These are phyloP conservation scores for Moricandia arvensis DNA, from an alignment of 345 rosid genomes.

Conservation along the genomic window DNA sequence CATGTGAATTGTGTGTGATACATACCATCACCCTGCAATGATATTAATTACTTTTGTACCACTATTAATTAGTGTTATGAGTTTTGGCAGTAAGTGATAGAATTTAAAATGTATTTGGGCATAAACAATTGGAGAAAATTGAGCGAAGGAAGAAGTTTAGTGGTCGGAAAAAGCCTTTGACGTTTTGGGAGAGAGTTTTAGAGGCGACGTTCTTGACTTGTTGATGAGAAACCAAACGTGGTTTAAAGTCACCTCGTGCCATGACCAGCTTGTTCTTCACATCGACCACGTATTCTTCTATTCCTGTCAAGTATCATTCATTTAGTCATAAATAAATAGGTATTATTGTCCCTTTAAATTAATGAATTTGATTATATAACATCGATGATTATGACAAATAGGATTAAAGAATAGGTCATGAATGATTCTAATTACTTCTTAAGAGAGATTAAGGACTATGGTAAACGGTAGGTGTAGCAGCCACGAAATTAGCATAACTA, in stretches of 20 bases:
- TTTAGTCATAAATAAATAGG: conserved; percentile 9
- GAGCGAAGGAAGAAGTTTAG: conserved; percentile 10
- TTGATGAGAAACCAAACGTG: conserved; percentile 11
- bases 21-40: background rate
- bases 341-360: background rate
- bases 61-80: background rate
- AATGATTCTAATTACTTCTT: conserved; percentile 11
- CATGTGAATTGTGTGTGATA: background rate
- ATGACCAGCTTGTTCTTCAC: conserved; percentile 30
- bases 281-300: conserved; percentile 34
- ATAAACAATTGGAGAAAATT: conserved; percentile 6
- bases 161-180: conserved; percentile 17
- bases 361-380: background rate
- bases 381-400: background rate
- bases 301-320: conserved; percentile 19
- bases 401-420: conserved; percentile 1
- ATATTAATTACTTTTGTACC: background rate
- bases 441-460: conserved; percentile 8
- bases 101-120: conserved; percentile 9
- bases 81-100: background rate
- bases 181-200: conserved; percentile 17
- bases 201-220: conserved; percentile 14
- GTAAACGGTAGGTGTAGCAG: conserved; percentile 33
- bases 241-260: conserved; percentile 35
- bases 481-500: conserved; percentile 5